Evolutionary conservation across 805 yeast genomes (phyloP), one percentile per base, ranked within the genome.

Genomic region (Metschnikowia kunwiensis): DNA sequence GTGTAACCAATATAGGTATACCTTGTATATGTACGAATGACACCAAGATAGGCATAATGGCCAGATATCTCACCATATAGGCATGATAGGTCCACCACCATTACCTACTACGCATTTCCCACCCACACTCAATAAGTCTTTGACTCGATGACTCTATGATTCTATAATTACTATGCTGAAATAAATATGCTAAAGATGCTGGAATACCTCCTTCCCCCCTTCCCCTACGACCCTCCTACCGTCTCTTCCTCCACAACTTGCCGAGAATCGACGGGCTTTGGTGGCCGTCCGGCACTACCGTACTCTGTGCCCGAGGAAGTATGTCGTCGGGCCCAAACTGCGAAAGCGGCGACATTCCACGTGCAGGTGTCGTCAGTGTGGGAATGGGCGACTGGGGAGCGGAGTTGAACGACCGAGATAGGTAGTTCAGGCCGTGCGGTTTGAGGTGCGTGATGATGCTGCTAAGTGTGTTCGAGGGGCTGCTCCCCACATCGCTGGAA

Each of bases 241-340:
- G 43, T 32, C 40, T 50, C 35, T 50, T 53, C 30, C 40, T 38
- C 55, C 55, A 54, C 22, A 53, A 40, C 36, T 51, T 54, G 16
- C 41, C 43, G 27, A 46, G 30, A 16, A 49, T 25, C 15, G 51
- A 44, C 10, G 46, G 41, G 21, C 37, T 38, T 11, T 17, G 42
- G 12, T 25, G 30, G 15, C 32, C 33, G 5, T 45, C 49, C 2
- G 36, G 32, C 5, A 30, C 40, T 9, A 24, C 33, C 6, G 33
- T 32, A 15, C 47, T 40, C 7, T 33, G 32, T 13, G 47, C 33
- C 14, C 43, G 27, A 4, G 40, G 35, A 15, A 43, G 26, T 29
- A 34, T 11, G 17, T 34, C 33, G 12, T 34, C 36, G n/a, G 34
- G 16, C 17, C 23, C 9, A 15, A 27, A 9, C 9, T 20, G 13